phyloP scores from a whole-genome alignment of 2,329 filamentous ascomycete genomes.

The Cyclaneusma minus region DNA sequence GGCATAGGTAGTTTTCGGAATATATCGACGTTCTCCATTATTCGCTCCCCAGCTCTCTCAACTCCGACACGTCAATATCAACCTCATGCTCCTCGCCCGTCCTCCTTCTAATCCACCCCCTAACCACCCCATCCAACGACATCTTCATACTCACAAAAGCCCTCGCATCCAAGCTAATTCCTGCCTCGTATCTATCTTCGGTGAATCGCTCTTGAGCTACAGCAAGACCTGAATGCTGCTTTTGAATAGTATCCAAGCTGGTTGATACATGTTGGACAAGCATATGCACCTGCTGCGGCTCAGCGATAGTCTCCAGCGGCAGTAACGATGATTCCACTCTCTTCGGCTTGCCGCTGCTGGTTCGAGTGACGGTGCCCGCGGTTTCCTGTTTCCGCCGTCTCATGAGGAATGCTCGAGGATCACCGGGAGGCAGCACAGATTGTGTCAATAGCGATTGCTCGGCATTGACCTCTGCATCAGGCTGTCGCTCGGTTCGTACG shows the following conservation, averaged over 20 bases:
- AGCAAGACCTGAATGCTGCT: slow-evolving; percentile 2
- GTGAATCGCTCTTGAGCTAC: slow-evolving; percentile 10
- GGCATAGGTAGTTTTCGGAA: no score
- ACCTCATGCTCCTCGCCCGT: not conserved
- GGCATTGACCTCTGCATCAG: no score
- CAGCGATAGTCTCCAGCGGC: slow-evolving; percentile 14
- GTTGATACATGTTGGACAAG: slow-evolving; percentile 7
- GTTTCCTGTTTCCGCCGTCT: slow-evolving; percentile 12
- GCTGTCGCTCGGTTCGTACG: not conserved
- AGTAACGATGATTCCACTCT: slow-evolving; percentile 13
- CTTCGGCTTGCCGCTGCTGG: slow-evolving; percentile 9
- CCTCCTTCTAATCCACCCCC: not conserved
- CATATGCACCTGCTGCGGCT: slow-evolving; percentile 8
- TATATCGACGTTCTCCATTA: no score
- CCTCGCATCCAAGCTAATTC: slow-evolving; percentile 6
- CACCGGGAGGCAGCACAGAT: slow-evolving; percentile 10
- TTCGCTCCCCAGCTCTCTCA: not conserved
- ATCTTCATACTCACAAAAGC: not conserved
- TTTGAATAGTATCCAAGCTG: slow-evolving; percentile 5
- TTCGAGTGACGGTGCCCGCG: slow-evolving; percentile 2
- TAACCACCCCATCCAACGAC: slow-evolving; percentile 1
- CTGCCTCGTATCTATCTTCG: slow-evolving; percentile 6
- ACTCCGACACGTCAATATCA: not conserved
- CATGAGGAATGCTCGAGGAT: slow-evolving; percentile 18
- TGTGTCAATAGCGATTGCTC: slow-evolving; percentile 4